phyloP scores from a whole-genome alignment of 1,139 yeast species.

The Lodderomyces elongisporus region DNA sequence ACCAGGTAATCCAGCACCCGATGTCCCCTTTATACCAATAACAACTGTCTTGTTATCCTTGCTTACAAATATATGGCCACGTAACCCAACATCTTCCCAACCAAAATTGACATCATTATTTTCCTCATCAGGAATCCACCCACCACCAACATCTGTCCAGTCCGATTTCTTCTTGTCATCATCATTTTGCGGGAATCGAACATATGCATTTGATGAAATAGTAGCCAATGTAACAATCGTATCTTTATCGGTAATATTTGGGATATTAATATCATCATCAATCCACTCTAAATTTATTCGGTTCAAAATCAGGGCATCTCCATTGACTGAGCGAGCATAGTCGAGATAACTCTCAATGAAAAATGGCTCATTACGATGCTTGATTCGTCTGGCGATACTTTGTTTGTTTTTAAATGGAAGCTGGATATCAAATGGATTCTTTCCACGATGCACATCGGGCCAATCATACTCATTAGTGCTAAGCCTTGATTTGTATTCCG shows the following conservation, averaged over 20 bases:
- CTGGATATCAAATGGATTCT: constrained; percentile 41
- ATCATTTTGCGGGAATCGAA: constrained; percentile 66
- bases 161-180: constrained; percentile 48
- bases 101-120: constrained; percentile 54
- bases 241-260: constrained; percentile 68
- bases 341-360: constrained; percentile 61
- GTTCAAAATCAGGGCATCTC: constrained; percentile 39
- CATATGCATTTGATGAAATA: constrained; percentile 91
- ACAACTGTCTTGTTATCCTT: constrained; percentile 63
- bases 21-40: constrained; percentile 85
- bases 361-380: constrained; percentile 55
- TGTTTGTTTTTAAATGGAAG: constrained; percentile 22
- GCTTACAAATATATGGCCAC: constrained; percentile 87
- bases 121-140: constrained; percentile 44
- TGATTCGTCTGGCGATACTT: constrained; percentile 42
- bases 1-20: constrained; percentile 77
- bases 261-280: constrained; percentile 48
- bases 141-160: constrained; percentile 74
- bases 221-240: constrained; percentile 74
- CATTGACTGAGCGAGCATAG: constrained; percentile 45
- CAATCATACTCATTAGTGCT: constrained; percentile 26
- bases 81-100: constrained; percentile 78
- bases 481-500: too few relatives aligned
- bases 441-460: constrained; percentile 30
- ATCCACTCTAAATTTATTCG: constrained; percentile 54